Evolutionary conservation across 768 basidiomycete genomes (phyloP).

Genomic region (Tricholoma matsutake): DNA sequence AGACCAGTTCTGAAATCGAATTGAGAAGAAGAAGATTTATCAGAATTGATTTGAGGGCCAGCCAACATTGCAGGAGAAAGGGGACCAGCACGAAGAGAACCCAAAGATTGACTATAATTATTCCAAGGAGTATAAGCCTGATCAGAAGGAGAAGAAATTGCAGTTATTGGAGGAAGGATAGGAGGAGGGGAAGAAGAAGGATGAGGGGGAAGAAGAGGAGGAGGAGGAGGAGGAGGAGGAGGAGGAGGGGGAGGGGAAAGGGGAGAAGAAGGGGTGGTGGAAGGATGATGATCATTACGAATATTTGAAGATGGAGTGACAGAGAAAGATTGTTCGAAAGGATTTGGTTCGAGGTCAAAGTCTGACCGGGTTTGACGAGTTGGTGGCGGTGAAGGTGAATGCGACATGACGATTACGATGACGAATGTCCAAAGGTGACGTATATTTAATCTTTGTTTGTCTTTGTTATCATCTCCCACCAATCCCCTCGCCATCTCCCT

Average conservation of each 20-base stretch:
- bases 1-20: conserved; percentile 90
- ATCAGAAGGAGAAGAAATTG: conserved; percentile 71
- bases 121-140: conserved; percentile 68
- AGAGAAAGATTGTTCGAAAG: conserved; percentile 94
- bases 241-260: conserved; percentile 52
- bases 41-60: conserved; percentile 66
- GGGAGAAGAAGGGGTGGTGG: conserved; percentile 28
- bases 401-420: neutral
- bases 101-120: conserved; percentile 49
- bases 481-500: no score
- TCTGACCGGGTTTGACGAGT: conserved; percentile 56
- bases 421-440: neutral
- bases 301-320: conserved; percentile 48
- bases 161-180: conserved; percentile 76
- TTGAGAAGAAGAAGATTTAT: no score
- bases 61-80: conserved; percentile 96
- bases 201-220: conserved; percentile 28
- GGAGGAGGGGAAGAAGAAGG: conserved; percentile 52
- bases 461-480: no score
- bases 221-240: no score
- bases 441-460: no score
- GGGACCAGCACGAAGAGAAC: conserved; percentile 88
- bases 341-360: conserved; percentile 82
- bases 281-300: no score
- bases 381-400: conserved; percentile 9